Percentiles rank a stretch among this genome's conserved stretches.
These are phyloP conservation scores for Aureobasidium sp. DNA, from an alignment of 2,329 filamentous ascomycete species.

Conservation along the genomic window DNA sequence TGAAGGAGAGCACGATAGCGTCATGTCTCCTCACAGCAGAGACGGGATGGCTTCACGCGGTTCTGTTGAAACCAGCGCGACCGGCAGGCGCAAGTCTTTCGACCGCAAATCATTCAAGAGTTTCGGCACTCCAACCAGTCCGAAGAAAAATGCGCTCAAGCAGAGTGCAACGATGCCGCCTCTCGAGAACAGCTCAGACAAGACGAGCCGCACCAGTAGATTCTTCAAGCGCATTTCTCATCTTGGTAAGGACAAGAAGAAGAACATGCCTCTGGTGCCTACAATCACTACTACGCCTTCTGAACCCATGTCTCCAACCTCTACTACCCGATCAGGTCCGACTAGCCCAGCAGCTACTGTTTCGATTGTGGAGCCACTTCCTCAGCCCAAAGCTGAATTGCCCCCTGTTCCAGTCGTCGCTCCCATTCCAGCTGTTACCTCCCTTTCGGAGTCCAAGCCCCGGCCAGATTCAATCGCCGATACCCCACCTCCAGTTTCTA, in stretches of 20 bases:
- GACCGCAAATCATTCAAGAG: conserved; percentile 18
- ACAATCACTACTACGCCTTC: conserved; percentile 19
- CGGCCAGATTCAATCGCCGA: conserved; percentile 23
- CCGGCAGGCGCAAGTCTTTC: conserved; percentile 15
- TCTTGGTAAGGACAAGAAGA: conserved; percentile 39
- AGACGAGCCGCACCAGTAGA: conserved; percentile 51
- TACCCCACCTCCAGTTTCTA: conserved; percentile 53
- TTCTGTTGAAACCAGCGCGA: background rate
- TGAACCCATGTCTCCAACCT: conserved; percentile 4
- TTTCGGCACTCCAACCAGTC: conserved; percentile 5
- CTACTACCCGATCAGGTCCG: background rate
- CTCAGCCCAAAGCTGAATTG: background rate
- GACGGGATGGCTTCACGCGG: conserved; percentile 2
- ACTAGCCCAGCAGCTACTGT: background rate
- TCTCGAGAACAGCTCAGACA: conserved; percentile 40
- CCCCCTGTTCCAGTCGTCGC: background rate
- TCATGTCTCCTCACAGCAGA: conserved; percentile 8
- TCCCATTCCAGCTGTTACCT: background rate
- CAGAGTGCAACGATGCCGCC: conserved; percentile 17
- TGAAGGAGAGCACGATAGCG: background rate
- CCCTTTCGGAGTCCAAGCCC: conserved; percentile 10
- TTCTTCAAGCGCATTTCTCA: conserved; percentile 57
- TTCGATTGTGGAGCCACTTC: background rate
- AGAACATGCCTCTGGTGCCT: conserved; percentile 34
- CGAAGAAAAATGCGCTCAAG: conserved; percentile 13